Base-by-base conservation (phyloP, 2,329 filamentous ascomycete species). In the Colletotrichum lindemuthianum region DNA sequence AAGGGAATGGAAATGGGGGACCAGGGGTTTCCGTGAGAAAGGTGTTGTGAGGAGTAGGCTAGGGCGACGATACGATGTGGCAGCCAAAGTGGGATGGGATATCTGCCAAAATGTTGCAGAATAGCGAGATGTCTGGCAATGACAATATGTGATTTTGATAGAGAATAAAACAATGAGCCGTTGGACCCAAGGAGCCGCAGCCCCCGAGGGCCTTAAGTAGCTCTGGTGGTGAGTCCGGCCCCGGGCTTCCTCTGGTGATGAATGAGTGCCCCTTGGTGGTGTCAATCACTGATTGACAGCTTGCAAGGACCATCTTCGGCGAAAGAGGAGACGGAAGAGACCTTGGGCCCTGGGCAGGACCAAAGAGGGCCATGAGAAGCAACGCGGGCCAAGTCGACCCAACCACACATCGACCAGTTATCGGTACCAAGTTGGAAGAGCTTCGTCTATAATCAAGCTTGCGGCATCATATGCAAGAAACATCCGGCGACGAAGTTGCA, bases 331-430 rank as follows among this genome's bases (percentile, higher is more conserved):
- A 60, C 56, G 65, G 55, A 64, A 44, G 60, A 59, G 16, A 40
- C 15, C 39, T 51, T 54, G 34, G 59, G 16, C 47, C 49, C 52
- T 63, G 60, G 53, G 60, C 50, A 66, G 53, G 60, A 36, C 55
- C 43, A 55, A 64, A 45, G 15, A 54, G 47, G 52, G 16, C 49
- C 60, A 45, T 60, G 60, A 58, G 45, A 24, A 40, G 65, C 43
- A 64, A 34, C 47, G 52, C 15, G 15, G 53, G 49, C 59, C 51
- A 59, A 53, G 36, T 40, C 58, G 45, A 40, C 64, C 77, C 77
- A 80, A 76, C 79, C 73, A 79, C 69, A 72, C 68, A 71, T 68
- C 74, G 71, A 72, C 72, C 59, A 74, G 73, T 77, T 79, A 79
- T 79, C 73, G 36, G 60, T 34, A 59, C 60, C 66, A 68, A 67